Base-by-base conservation (phyloP, 805 yeast species). In the Hanseniaspora singularis region DNA sequence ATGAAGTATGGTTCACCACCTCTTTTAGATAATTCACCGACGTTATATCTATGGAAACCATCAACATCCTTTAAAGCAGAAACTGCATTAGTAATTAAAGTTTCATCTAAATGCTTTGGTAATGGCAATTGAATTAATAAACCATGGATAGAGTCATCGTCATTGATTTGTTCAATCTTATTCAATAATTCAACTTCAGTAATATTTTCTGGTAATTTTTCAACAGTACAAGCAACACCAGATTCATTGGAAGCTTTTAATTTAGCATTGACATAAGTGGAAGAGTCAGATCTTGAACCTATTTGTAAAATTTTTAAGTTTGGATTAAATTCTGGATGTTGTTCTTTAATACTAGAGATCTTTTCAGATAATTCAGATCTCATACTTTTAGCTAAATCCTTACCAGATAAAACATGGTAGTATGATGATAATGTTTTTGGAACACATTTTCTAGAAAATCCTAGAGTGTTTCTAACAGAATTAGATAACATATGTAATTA, bases 191-290 rank as follows among this genome's bases (percentile, higher is more conserved):
- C 77, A 38, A 68, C 64, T 62, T 82, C 79, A 15, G 77, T 60
- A 46, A 76, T 71, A 33, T 64, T 54, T 50, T 71, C 81, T 2
- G 81, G 76, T 50, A 82, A 64, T 48, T 73, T 74, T 57, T 78
- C 69, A 46, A 79, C 70, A 30, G 69, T 63, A 64, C 88, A 81
- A 15, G 67, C 65, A 49, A 83, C 73, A 46, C 78, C 76, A 32
- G 87, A 78, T 53, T 78, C 84, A 48, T 70, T 67, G 24, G 89
- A 83, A 10, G 92, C 89, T 61, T 77, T 80, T 51, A 79, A 64
- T 62, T 83, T 83, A 86, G 81, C 81, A 53, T 76, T 73, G 39
- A 83, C 88, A 62, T 83, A 83, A 3, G 86, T 80, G n/a, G 81
- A 68, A 11, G 92, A 81, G 57, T 83, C 94, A 19, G 80, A 81